Percentiles rank a stretch among this genome's conserved stretches.
phyloP scores from a whole-genome alignment of 2,329 filamentous ascomycete genomes.

The Verticillium alfalfae region DNA sequence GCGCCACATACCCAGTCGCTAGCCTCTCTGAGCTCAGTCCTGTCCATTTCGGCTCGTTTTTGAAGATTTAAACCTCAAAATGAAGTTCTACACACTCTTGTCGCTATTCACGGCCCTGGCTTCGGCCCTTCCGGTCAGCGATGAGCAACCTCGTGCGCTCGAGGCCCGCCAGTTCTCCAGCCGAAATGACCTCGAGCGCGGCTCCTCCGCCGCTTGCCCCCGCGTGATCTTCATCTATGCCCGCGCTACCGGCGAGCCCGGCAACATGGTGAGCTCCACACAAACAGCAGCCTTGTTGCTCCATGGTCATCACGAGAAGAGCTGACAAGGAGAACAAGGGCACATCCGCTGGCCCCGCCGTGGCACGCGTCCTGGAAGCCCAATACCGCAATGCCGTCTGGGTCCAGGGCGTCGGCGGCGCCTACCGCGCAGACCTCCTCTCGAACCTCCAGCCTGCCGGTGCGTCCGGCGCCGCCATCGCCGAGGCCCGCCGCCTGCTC shows the following conservation, averaged over 20 bases:
- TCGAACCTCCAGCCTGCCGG: conserved; percentile 31
- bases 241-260: conserved; percentile 29
- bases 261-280: conserved; percentile 25
- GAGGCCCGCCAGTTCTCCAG: conserved; percentile 13
- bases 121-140: conserved; percentile 22
- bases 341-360: conserved; percentile 18
- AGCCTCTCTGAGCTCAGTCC: neutral
- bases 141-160: neutral
- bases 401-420: conserved; percentile 37
- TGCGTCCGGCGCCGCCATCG: conserved; percentile 28
- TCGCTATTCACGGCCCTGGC: neutral
- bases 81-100: neutral
- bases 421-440: conserved; percentile 27
- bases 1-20: neutral
- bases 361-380: conserved; percentile 20
- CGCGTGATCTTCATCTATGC: conserved; percentile 31
- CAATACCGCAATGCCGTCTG: conserved; percentile 20
- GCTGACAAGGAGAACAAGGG: conserved; percentile 12
- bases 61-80: neutral
- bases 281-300: neutral
- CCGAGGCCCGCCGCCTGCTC: conserved; percentile 32
- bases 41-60: neutral
- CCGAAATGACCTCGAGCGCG: conserved; percentile 15
- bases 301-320: neutral
- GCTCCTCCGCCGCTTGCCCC: conserved; percentile 23